A percentile compares a stretch with the other conserved stretches of the same genome.
Evolutionary conservation across 768 basidiomycete genomes (phyloP).

Genomic region (Lactarius indigo): DNA sequence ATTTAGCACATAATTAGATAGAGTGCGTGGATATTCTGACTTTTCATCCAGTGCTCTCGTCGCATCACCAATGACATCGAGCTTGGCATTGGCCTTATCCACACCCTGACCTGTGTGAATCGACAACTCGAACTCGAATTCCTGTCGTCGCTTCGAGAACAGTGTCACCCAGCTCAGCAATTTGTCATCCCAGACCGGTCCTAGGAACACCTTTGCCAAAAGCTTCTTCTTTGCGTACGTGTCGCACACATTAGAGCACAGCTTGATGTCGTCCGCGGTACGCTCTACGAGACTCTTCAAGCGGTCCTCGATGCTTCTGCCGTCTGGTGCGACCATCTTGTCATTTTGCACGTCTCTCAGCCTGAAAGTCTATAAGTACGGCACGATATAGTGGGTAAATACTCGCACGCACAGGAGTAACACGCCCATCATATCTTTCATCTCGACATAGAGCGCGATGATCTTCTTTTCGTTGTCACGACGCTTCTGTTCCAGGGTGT

Average conservation of each 20-base stretch:
- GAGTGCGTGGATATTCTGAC: constrained; percentile 4
- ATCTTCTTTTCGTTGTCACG: constrained; percentile 52
- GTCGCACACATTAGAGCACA: constrained; percentile 35
- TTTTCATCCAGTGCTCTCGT: constrained; percentile 24
- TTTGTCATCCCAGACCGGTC: constrained; percentile 31
- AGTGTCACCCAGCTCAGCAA: constrained; percentile 28
- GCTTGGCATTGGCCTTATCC: constrained; percentile 14
- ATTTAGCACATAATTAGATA: neutral
- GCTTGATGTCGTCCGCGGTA: constrained; percentile 33
- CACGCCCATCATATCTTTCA: constrained; percentile 46
- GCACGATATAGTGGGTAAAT: neutral
- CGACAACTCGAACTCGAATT: constrained; percentile 32
- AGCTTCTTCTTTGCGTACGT: constrained; percentile 33
- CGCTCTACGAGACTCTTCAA: constrained; percentile 32
- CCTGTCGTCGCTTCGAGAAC: constrained; percentile 29
- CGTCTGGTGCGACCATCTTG: constrained; percentile 28
- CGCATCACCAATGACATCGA: constrained; percentile 17
- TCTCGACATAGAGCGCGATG: constrained; percentile 43
- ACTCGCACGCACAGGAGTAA: constrained; percentile 10
- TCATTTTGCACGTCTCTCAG: constrained; percentile 34
- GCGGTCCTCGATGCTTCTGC: constrained; percentile 34
- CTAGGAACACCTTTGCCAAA: constrained; percentile 32
- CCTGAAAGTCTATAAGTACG: constrained; percentile 23
- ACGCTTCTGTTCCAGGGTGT: constrained; percentile 45
- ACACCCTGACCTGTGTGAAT: constrained; percentile 29